These are phyloP conservation scores for Mycosphaerella arachidis DNA, from an alignment of 2,329 filamentous ascomycete species.

Conservation along the genomic window DNA sequence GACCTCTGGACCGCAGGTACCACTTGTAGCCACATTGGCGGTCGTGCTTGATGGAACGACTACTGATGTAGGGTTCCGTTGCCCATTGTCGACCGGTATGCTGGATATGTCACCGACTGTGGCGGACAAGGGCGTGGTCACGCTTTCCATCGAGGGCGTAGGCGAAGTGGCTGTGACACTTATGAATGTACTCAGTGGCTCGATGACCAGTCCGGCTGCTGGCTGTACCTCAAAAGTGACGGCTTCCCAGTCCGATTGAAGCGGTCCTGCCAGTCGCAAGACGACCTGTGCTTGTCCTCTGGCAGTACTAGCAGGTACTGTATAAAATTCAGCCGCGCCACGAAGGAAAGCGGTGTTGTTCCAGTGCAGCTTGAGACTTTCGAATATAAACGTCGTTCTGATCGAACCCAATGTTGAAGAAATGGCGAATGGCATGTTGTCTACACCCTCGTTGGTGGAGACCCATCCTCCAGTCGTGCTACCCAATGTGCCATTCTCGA, in stretches of 20 bases:
- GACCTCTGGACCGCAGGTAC: constrained; percentile 3
- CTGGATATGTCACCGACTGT: not conserved
- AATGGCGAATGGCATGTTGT: constrained; percentile 27
- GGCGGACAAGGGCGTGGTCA: constrained; percentile 4
- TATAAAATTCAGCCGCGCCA: constrained; percentile 32
- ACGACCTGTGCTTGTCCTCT: constrained; percentile 27
- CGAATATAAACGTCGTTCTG: constrained; percentile 27
- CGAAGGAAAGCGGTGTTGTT: constrained; percentile 30
- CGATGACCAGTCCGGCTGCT: constrained; percentile 14
- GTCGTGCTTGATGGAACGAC: not conserved
- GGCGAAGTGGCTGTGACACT: constrained; percentile 5
- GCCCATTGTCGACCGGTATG: not conserved
- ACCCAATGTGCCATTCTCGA: constrained; percentile 26
- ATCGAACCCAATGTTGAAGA: constrained; percentile 23
- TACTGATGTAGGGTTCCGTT: not conserved
- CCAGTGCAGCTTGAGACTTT: constrained; percentile 29
- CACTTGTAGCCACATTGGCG: not conserved
- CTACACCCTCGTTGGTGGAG: constrained; percentile 23
- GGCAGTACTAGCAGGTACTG: constrained; percentile 21
- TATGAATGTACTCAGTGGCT: not conserved
- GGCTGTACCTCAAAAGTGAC: constrained; percentile 27
- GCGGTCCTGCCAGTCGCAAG: constrained; percentile 27
- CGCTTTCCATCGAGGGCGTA: constrained; percentile 8
- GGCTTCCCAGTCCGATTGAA: constrained; percentile 26
- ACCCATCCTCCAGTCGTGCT: constrained; percentile 22